Conservation (phyloP, 2,329 filamentous ascomycete genomes). For the Fusarium sp. region DNA sequence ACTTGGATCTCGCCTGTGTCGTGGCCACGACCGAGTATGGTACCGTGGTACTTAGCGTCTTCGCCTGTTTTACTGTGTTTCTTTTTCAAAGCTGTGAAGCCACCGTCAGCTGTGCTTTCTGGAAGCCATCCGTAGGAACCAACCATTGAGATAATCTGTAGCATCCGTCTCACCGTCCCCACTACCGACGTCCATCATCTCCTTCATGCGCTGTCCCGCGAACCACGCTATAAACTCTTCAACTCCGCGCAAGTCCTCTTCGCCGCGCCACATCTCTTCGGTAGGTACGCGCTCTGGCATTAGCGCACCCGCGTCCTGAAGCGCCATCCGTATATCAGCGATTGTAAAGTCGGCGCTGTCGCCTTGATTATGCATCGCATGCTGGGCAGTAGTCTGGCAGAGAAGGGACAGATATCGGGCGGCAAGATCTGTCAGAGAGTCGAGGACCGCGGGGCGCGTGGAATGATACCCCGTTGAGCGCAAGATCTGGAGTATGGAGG, state of each 20-base stretch:
- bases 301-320: slow-evolving; percentile 82
- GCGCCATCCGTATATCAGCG: slow-evolving; percentile 84
- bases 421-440: slow-evolving; percentile 87
- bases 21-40: slow-evolving; percentile 77
- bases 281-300: slow-evolving; percentile 71
- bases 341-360: slow-evolving; percentile 60
- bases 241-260: slow-evolving; percentile 82
- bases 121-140: slow-evolving; percentile 28
- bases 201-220: slow-evolving; percentile 74
- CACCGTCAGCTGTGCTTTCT: slow-evolving; percentile 50
- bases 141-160: slow-evolving; percentile 76
- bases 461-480: slow-evolving; percentile 90
- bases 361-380: slow-evolving; percentile 75
- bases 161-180: slow-evolving; percentile 72
- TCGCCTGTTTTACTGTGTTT: slow-evolving; percentile 91
- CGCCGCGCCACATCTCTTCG: slow-evolving; percentile 74
- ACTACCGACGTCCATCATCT: slow-evolving; percentile 83
- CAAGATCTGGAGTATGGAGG: slow-evolving; percentile 88
- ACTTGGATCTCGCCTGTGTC: slow-evolving; percentile 79
- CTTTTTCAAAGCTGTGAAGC: slow-evolving; percentile 76
- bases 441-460: slow-evolving; percentile 81
- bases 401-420: slow-evolving; percentile 82
- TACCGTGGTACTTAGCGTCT: slow-evolving; percentile 85
- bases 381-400: slow-evolving; percentile 74
- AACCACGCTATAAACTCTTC: slow-evolving; percentile 85